Conservation (phyloP, 306 rosid genomes). For the Cucumis cinereus region DNA sequence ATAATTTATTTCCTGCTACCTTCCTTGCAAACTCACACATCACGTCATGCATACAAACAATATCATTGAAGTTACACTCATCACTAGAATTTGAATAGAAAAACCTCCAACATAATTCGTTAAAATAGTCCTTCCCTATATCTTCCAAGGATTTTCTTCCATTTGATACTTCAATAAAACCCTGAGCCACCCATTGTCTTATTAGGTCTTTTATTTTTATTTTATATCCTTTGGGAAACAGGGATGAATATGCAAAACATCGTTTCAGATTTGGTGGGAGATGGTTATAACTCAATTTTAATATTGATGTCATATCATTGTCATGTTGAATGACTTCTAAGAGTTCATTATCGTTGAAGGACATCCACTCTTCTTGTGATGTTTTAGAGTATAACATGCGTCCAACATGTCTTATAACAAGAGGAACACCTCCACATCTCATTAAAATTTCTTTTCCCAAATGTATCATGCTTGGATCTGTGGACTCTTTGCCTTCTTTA, state of each 20-base stretch:
- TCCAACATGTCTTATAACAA: conserved; percentile 26
- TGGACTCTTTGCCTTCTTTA: neutral
- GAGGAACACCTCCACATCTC: conserved; percentile 33
- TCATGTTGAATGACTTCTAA: conserved; percentile 7
- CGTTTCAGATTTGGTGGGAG: conserved; percentile 1
- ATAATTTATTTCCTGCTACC: conserved; percentile 17
- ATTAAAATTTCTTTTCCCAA: conserved; percentile 21
- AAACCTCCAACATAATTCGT: conserved; percentile 27
- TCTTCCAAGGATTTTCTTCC: conserved; percentile 20
- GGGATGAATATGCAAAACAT: conserved; percentile 25
- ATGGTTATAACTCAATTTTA: neutral
- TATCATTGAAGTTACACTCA: too few relatives aligned
- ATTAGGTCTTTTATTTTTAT: conserved; percentile 5
- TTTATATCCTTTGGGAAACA: conserved; percentile 14
- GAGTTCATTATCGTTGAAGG: conserved; percentile 14
- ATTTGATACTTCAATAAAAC: conserved; percentile 8
- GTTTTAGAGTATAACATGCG: conserved; percentile 17
- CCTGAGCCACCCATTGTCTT: conserved; percentile 22
- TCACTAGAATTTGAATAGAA: conserved; percentile 14
- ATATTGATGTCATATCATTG: conserved; percentile 8
- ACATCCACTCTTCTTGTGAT: conserved; percentile 10
- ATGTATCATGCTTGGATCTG: neutral
- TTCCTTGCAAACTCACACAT: conserved; percentile 26
- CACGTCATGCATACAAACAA: conserved; percentile 23
- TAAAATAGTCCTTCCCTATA: conserved; percentile 22